These are phyloP conservation scores for Holtermanniella nyarrowii DNA, from an alignment of 768 basidiomycete genomes.

Conservation along the genomic window DNA sequence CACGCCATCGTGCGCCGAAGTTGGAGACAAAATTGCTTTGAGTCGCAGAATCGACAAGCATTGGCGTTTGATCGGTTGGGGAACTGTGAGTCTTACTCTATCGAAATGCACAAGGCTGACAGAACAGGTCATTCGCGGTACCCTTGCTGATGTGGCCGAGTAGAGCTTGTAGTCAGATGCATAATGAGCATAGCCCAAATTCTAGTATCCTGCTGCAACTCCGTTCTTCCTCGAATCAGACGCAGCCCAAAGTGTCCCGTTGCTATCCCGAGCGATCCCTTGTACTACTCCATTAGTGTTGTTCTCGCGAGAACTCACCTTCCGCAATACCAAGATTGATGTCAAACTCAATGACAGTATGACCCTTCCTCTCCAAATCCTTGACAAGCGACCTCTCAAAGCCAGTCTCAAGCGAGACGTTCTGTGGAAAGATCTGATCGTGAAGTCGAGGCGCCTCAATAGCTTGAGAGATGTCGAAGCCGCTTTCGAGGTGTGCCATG, in stretches of 20 bases:
- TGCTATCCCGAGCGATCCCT: constrained; percentile 48
- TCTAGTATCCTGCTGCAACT: constrained; percentile 72
- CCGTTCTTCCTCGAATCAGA: constrained; percentile 90
- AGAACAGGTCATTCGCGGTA: constrained; percentile 33
- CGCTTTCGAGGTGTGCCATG: constrained; percentile 62
- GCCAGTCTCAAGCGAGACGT: constrained; percentile 37
- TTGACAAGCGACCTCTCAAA: constrained; percentile 53
- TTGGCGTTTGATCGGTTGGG: constrained; percentile 87
- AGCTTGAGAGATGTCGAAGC: constrained; percentile 63
- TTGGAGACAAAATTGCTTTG: constrained; percentile 94
- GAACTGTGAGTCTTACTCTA: constrained; percentile 10
- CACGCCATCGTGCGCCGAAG: constrained; percentile 87
- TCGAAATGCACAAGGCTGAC: not conserved
- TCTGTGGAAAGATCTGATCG: constrained; percentile 67
- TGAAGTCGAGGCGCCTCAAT: constrained; percentile 80
- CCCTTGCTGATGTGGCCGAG: constrained; percentile 36
- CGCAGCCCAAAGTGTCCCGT: constrained; percentile 60
- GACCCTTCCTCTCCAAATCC: constrained; percentile 54
- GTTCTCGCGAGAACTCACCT: constrained; percentile 16
- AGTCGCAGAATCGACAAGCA: constrained; percentile 94
- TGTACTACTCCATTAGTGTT: constrained; percentile 46
- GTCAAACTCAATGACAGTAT: constrained; percentile 60
- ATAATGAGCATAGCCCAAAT: not conserved
- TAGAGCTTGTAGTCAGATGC: constrained; percentile 3
- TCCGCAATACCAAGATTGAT: constrained; percentile 49